Conservation (phyloP, 371 early-diverging fungal genomes). For the Lichtheimia corymbifera region DNA sequence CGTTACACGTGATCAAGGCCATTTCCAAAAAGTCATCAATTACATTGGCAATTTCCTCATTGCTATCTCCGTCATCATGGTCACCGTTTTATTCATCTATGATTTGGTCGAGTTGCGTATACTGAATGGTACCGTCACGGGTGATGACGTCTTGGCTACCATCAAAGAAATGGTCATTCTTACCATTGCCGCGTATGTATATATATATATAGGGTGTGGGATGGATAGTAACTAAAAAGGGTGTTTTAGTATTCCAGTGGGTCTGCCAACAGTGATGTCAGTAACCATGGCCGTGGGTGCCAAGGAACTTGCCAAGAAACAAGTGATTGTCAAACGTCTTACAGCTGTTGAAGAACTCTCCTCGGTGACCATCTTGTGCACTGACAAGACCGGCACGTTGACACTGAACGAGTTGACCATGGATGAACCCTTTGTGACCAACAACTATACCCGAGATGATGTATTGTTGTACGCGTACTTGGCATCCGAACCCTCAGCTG, state of each 20-base stretch:
- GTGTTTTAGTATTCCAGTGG: conserved; percentile 80
- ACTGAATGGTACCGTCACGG: conserved; percentile 32
- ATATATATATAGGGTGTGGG: neutral
- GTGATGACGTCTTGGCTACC: conserved; percentile 58
- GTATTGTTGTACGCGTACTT: conserved; percentile 85
- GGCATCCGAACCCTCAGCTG: conserved; percentile 83
- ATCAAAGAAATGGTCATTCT: conserved; percentile 86
- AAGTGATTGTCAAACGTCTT: conserved; percentile 94
- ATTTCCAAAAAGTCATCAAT: conserved; percentile 92
- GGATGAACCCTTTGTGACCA: conserved; percentile 82
- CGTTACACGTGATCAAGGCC: conserved; percentile 81
- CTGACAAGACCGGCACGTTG: conserved; percentile 97
- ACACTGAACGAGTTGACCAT: conserved; percentile 92
- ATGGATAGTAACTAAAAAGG: neutral
- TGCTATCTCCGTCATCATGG: conserved; percentile 78
- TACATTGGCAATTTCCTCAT: conserved; percentile 93
- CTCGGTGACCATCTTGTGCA: conserved; percentile 91
- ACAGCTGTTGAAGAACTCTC: conserved; percentile 96
- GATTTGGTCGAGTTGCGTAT: conserved; percentile 56
- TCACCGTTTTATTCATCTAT: conserved; percentile 79
- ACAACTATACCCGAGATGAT: conserved; percentile 74
- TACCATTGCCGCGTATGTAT: conserved; percentile 85
- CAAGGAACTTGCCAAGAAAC: conserved; percentile 86
- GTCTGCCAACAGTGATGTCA: conserved; percentile 95
- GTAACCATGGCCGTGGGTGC: conserved; percentile 97